A percentile compares a stretch with the other conserved stretches of the same genome.
Conservation (phyloP, 2,329 filamentous ascomycete genomes). For the Aspergillaceae sp. region DNA sequence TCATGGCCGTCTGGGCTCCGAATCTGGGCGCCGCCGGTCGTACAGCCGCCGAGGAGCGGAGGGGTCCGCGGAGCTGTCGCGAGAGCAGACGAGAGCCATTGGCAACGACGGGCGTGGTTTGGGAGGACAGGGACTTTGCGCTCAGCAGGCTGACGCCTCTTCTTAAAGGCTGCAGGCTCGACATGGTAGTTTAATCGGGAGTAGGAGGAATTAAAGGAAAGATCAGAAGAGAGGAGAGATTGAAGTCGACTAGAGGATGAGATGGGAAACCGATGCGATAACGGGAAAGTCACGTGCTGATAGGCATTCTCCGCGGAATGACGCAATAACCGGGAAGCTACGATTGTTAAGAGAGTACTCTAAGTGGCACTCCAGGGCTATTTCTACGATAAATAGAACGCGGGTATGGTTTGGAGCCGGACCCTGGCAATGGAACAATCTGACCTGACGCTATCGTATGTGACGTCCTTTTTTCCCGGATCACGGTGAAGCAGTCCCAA, state of each 20-base stretch:
- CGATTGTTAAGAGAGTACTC: neutral
- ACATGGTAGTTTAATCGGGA: constrained; percentile 12
- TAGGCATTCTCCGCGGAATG: constrained; percentile 19
- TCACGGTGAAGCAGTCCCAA: no score
- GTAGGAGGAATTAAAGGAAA: constrained; percentile 6
- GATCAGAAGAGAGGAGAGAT: neutral
- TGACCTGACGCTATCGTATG: no score
- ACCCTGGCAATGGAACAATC: no score
- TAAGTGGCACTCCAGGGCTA: no score
- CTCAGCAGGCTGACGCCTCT: constrained; percentile 23
- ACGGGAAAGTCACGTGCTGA: constrained; percentile 34
- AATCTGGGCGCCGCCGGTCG: constrained; percentile 6
- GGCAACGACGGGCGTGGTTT: constrained; percentile 18
- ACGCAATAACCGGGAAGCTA: neutral
- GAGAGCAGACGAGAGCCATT: constrained; percentile 24
- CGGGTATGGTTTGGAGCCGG: no score
- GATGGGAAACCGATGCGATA: constrained; percentile 13
- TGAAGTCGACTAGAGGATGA: constrained; percentile 8
- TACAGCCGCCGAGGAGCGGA: constrained; percentile 18
- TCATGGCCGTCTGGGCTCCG: constrained; percentile 7
- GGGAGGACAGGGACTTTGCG: constrained; percentile 15
- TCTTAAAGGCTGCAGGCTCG: constrained; percentile 21
- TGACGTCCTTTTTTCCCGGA: no score
- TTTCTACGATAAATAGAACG: no score
- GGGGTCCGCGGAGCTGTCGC: constrained; percentile 15